phyloP scores from a whole-genome alignment of 164 flowering plant species.

The Magnolia kwangsiensis region DNA sequence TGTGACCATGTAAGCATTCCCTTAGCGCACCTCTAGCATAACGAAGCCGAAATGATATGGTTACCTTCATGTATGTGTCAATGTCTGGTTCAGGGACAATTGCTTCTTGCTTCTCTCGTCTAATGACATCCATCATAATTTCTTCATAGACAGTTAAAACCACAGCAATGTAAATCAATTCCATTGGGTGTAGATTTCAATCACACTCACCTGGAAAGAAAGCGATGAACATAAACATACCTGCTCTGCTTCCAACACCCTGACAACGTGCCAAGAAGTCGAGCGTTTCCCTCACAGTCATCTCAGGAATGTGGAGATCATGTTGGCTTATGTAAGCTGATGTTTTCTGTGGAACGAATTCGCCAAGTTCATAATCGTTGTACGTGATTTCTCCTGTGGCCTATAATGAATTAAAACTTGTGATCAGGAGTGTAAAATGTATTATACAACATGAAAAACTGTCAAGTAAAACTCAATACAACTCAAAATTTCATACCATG shows the following conservation, averaged over 20 bases:
- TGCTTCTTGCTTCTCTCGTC: slow-evolving; percentile 60
- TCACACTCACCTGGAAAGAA: background rate
- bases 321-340: slow-evolving; percentile 62
- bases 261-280: slow-evolving; percentile 66
- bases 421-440: background rate
- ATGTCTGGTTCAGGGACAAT: slow-evolving; percentile 67
- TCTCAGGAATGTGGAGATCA: slow-evolving; percentile 58
- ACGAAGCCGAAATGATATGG: background rate
- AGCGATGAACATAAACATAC: slow-evolving; percentile 17
- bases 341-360: slow-evolving; percentile 61
- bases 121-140: slow-evolving; percentile 50
- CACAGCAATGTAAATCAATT: too few species aligned
- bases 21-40: too few species aligned
- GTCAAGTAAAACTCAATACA: too few species aligned
- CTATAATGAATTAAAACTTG: slow-evolving; percentile 21
- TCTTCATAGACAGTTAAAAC: slow-evolving; percentile 27
- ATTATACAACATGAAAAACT: too few species aligned
- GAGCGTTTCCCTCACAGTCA: slow-evolving; percentile 67
- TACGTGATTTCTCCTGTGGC: slow-evolving; percentile 51
- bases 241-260: slow-evolving; percentile 52
- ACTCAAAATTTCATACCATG: too few species aligned
- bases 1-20: too few species aligned
- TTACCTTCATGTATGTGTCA: slow-evolving; percentile 78
- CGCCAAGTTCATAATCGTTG: slow-evolving; percentile 48
- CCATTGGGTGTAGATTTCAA: background rate